A percentile compares a stretch with the other conserved stretches of the same genome.
These are phyloP conservation scores for Schrenkiella parvula DNA, from an alignment of 345 rosid genomes.

Conservation along the genomic window DNA sequence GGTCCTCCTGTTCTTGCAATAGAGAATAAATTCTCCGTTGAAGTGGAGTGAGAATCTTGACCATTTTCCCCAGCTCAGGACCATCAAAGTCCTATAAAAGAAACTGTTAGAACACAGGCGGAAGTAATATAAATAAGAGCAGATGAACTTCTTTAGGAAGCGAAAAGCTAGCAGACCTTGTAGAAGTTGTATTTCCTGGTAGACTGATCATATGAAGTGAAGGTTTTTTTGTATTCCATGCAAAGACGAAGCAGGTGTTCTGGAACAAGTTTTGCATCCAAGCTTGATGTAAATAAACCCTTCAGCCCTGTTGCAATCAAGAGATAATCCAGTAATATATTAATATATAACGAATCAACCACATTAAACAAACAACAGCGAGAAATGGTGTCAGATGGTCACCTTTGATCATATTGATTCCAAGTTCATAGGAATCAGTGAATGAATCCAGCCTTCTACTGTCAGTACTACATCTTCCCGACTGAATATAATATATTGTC, in stretches of 20 bases:
- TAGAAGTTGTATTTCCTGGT: constrained; percentile 64
- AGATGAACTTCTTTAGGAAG: background rate
- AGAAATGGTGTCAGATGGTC: constrained; percentile 10
- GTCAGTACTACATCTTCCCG: constrained; percentile 50
- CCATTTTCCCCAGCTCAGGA: constrained; percentile 64
- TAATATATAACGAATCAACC: background rate
- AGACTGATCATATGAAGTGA: constrained; percentile 35
- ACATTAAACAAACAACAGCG: background rate
- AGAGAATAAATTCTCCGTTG: constrained; percentile 41
- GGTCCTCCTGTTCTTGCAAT: constrained; percentile 65
- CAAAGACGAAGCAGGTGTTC: constrained; percentile 80
- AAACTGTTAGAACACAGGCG: constrained; percentile 13
- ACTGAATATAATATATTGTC: constrained; percentile 41
- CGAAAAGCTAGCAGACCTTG: constrained; percentile 49
- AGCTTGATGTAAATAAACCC: constrained; percentile 47
- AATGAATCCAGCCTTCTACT: constrained; percentile 60
- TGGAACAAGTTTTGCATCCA: constrained; percentile 77
- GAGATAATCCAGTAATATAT: constrained; percentile 11
- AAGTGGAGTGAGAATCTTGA: constrained; percentile 49
- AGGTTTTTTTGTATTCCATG: constrained; percentile 50
- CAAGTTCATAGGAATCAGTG: constrained; percentile 60
- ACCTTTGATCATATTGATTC: constrained; percentile 76
- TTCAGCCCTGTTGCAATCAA: constrained; percentile 50
- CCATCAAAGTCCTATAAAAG: constrained; percentile 64
- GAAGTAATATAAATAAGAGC: background rate